Conservation (phyloP, 148 eudicot genomes). For the Gaultheria prostrata region DNA sequence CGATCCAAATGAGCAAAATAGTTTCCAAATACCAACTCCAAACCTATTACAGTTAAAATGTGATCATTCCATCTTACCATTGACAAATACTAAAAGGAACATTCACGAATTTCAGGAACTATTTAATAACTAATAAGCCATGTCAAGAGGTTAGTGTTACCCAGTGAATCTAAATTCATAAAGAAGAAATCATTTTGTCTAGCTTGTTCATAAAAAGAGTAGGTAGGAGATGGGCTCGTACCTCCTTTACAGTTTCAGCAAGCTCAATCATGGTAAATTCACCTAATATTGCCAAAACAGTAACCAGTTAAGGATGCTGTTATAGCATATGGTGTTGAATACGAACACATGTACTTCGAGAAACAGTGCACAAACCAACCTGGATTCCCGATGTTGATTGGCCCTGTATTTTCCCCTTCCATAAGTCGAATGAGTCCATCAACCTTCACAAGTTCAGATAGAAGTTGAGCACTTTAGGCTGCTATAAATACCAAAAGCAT, state of each 20-base stretch:
- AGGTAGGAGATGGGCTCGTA: slow-evolving; percentile 16
- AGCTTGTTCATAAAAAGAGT: neutral
- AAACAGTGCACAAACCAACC: slow-evolving; percentile 31
- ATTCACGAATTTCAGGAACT: neutral
- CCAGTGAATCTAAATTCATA: neutral
- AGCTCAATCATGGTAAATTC: slow-evolving; percentile 99
- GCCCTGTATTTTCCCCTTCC: slow-evolving; percentile 94
- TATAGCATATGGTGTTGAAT: neutral
- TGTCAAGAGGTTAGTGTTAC: neutral
- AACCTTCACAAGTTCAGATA: slow-evolving; percentile 44
- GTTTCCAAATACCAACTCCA: too few species aligned
- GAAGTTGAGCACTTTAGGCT: neutral
- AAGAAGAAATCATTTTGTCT: neutral
- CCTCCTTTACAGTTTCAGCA: slow-evolving; percentile 99
- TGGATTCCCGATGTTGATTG: slow-evolving; percentile 95
- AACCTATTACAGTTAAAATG: neutral
- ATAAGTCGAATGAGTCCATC: slow-evolving; percentile 93
- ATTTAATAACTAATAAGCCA: neutral
- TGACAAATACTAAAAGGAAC: neutral
- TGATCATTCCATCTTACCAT: neutral
- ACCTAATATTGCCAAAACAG: slow-evolving; percentile 38
- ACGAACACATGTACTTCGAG: neutral
- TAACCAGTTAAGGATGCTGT: neutral
- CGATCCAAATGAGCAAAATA: too few species aligned
- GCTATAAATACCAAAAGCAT: neutral